These are phyloP conservation scores for Ceratocystis albifundus DNA, from an alignment of 2,329 filamentous ascomycete species.

Conservation along the genomic window DNA sequence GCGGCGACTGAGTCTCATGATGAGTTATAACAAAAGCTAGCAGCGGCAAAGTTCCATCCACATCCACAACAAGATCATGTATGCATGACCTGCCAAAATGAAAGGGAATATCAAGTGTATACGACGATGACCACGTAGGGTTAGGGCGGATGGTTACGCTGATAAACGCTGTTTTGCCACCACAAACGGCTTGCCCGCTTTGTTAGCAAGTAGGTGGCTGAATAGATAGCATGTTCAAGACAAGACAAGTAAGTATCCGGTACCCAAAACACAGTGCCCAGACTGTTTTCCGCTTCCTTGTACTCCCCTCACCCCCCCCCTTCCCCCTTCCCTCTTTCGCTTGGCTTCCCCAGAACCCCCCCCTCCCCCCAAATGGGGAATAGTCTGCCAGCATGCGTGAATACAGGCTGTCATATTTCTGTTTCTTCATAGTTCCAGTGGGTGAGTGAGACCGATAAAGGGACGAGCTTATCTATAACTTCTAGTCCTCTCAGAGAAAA, in stretches of 20 bases:
- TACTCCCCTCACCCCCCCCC: not conserved
- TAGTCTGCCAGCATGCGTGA: not conserved
- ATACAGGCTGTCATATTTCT: not conserved
- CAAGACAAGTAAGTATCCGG: not conserved
- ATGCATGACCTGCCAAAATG: not conserved
- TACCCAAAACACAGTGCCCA: not conserved
- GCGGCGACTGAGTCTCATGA: slow-evolving; percentile 4
- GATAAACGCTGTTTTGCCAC: not conserved
- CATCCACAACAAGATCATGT: too few relatives aligned
- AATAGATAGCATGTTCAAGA: too few relatives aligned
- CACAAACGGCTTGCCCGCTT: not conserved
- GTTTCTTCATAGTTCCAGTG: not conserved
- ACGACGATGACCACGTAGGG: not conserved
- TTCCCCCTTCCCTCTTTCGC: too few relatives aligned
- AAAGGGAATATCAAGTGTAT: not conserved
- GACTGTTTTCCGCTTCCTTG: not conserved
- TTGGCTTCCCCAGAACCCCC: not conserved
- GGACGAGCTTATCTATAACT: not conserved
- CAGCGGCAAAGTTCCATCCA: not conserved
- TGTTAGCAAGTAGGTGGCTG: too few relatives aligned
- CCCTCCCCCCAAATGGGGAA: not conserved
- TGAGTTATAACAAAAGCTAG: slow-evolving; percentile 2
- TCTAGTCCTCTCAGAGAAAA: not conserved
- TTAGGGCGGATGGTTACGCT: not conserved
- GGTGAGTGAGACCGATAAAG: not conserved